A percentile compares a stretch with the other conserved stretches of the same genome.
These are phyloP conservation scores for Ilex asprella DNA, from an alignment of 257 asterid species.

Conservation along the genomic window DNA sequence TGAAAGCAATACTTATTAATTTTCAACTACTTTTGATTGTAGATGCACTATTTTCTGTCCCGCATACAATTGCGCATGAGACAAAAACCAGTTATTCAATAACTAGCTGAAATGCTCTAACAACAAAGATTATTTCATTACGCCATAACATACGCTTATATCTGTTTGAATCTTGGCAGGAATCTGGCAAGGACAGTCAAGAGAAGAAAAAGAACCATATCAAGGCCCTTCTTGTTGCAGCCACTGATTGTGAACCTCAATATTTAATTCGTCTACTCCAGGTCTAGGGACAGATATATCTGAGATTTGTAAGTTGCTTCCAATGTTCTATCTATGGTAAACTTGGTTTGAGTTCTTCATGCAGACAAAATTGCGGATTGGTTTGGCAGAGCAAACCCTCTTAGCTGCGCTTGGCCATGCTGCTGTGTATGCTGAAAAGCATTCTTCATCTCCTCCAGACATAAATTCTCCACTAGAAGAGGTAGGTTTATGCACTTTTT, in stretches of 20 bases:
- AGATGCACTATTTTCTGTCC: slow-evolving; percentile 4
- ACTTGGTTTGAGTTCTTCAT: slow-evolving; percentile 29
- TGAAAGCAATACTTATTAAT: neutral
- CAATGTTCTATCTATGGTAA: slow-evolving; percentile 17
- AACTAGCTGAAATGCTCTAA: neutral
- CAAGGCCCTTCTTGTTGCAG: slow-evolving; percentile 82
- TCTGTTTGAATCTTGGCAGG: slow-evolving; percentile 35
- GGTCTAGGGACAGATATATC: slow-evolving; percentile 31
- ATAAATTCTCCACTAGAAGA: slow-evolving; percentile 67
- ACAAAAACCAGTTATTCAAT: too few relatives aligned
- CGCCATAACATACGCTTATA: slow-evolving; percentile 13
- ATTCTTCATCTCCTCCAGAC: slow-evolving; percentile 48
- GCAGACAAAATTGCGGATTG: slow-evolving; percentile 89
- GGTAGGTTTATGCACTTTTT: slow-evolving; percentile 21
- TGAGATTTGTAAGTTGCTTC: slow-evolving; percentile 13
- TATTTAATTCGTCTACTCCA: slow-evolving; percentile 94
- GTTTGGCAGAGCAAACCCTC: slow-evolving; percentile 89
- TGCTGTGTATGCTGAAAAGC: slow-evolving; percentile 60
- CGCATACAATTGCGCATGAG: too few relatives aligned
- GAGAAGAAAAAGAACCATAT: slow-evolving; percentile 87
- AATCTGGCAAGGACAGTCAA: slow-evolving; percentile 93
- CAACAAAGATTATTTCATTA: neutral
- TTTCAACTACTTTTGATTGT: neutral
- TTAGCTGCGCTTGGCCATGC: slow-evolving; percentile 86
- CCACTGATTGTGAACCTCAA: slow-evolving; percentile 95